phyloP scores from a whole-genome alignment of 2,329 filamentous ascomycete species.

The Mollisiaceae sp. region DNA sequence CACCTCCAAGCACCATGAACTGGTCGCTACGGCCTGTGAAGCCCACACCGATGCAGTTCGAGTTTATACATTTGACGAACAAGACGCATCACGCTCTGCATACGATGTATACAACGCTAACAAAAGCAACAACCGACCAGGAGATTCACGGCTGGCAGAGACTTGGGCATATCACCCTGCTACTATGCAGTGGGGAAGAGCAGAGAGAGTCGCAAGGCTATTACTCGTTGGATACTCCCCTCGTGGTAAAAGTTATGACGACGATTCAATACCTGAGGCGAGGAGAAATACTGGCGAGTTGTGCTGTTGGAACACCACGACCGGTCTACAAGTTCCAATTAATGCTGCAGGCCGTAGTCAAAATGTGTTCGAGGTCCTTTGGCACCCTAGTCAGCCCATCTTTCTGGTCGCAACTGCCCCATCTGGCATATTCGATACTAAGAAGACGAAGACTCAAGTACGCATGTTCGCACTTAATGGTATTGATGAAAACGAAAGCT shows the following conservation, averaged over 20 bases:
- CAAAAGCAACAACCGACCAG: slow-evolving; percentile 32
- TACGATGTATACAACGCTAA: slow-evolving; percentile 40
- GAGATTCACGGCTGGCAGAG: slow-evolving; percentile 30
- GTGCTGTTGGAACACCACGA: slow-evolving; percentile 60
- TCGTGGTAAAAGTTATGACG: slow-evolving; percentile 56
- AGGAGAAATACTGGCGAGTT: slow-evolving; percentile 64
- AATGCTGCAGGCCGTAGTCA: slow-evolving; percentile 57
- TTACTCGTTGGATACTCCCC: slow-evolving; percentile 68
- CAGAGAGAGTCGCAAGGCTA: slow-evolving; percentile 52
- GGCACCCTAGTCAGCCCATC: slow-evolving; percentile 60
- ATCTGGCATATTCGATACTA: slow-evolving; percentile 48
- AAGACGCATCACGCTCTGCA: slow-evolving; percentile 42
- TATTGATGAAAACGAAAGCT: slow-evolving; percentile 45
- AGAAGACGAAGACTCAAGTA: slow-evolving; percentile 58
- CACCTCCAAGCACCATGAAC: slow-evolving; percentile 50
- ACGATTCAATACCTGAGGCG: slow-evolving; percentile 61
- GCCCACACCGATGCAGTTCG: slow-evolving; percentile 59
- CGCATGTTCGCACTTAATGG: slow-evolving; percentile 53
- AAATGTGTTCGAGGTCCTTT: slow-evolving; percentile 68
- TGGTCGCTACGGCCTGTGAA: slow-evolving; percentile 65
- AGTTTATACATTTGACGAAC: slow-evolving; percentile 54
- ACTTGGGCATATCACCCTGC: slow-evolving; percentile 69
- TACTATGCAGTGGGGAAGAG: slow-evolving; percentile 65
- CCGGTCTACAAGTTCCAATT: slow-evolving; percentile 49
- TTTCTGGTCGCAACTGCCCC: slow-evolving; percentile 66